Conservation (phyloP, 2,329 filamentous ascomycete species). For the Penicillium sp. region DNA sequence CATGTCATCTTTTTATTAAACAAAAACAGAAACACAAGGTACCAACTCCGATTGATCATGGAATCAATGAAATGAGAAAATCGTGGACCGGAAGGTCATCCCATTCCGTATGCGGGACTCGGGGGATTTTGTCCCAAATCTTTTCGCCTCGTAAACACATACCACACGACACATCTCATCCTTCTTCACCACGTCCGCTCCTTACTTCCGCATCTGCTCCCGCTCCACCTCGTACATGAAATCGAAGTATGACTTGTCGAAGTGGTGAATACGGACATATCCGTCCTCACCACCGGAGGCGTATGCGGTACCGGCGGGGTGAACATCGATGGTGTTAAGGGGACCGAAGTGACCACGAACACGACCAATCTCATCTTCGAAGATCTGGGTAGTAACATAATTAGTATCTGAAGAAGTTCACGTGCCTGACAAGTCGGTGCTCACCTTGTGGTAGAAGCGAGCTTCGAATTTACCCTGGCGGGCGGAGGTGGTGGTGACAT, state of each 20-base stretch:
- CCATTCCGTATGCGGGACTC: conserved; percentile 30
- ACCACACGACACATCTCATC: conserved; percentile 31
- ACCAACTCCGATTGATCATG: conserved; percentile 42
- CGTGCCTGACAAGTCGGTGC: not conserved
- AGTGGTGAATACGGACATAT: conserved; percentile 96
- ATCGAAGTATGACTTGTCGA: conserved; percentile 98
- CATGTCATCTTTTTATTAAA: conserved; percentile 37
- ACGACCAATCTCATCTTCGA: conserved; percentile 96
- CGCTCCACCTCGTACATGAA: conserved; percentile 98
- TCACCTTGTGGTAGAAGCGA: conserved; percentile 93
- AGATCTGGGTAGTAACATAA: conserved; percentile 50
- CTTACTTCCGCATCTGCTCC: conserved; percentile 56
- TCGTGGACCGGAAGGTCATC: conserved; percentile 33
- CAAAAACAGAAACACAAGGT: conserved; percentile 33
- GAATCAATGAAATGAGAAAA: conserved; percentile 38
- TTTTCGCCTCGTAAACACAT: conserved; percentile 39
- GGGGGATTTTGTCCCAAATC: conserved; percentile 23
- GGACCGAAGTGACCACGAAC: conserved; percentile 96
- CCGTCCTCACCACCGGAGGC: conserved; percentile 96
- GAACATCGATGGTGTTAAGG: conserved; percentile 90
- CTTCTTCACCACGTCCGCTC: conserved; percentile 19
- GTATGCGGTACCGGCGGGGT: conserved; percentile 88
- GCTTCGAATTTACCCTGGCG: conserved; percentile 99
- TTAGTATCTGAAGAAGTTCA: not conserved
- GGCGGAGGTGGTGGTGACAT: conserved; percentile 89